Conservation (phyloP, 2,329 filamentous ascomycete genomes). For the Fusarium nurragi region DNA sequence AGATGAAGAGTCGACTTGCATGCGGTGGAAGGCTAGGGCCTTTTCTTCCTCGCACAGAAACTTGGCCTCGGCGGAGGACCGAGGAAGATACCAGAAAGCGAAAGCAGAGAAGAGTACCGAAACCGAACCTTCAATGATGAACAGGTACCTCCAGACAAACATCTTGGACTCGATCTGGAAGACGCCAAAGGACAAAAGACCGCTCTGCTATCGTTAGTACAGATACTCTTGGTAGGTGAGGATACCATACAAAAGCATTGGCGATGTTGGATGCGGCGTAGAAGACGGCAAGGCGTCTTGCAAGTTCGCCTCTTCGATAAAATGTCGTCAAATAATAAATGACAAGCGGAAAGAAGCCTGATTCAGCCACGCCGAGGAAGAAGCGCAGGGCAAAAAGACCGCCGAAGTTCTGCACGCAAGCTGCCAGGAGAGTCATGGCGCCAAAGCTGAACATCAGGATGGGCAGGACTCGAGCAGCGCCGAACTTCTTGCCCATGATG, state of each 20-base stretch:
- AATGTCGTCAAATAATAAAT: slow-evolving; percentile 19
- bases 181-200: slow-evolving; percentile 3
- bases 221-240: fast-evolving
- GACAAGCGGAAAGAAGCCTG: slow-evolving; percentile 9
- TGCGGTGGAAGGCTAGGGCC: slow-evolving; percentile 1
- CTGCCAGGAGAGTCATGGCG: slow-evolving; percentile 8
- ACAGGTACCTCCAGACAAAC: slow-evolving; percentile 12
- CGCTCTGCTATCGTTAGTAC: background rate
- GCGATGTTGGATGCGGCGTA: slow-evolving; percentile 15
- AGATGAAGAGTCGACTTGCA: slow-evolving; percentile 17
- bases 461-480: background rate
- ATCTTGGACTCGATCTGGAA: slow-evolving; percentile 10
- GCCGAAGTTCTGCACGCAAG: slow-evolving; percentile 6
- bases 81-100: slow-evolving; percentile 19
- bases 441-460: slow-evolving; percentile 19
- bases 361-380: slow-evolving; percentile 11
- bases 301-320: slow-evolving; percentile 9
- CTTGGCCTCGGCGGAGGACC: background rate
- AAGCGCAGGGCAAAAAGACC: slow-evolving; percentile 10
- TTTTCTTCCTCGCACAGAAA: slow-evolving; percentile 19
- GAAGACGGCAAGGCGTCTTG: slow-evolving; percentile 8
- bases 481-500: slow-evolving; percentile 15
- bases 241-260: slow-evolving; percentile 4
- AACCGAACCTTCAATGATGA: slow-evolving; percentile 13
- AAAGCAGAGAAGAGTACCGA: slow-evolving; percentile 9